Percentiles rank a stretch among this genome's conserved stretches.
Evolutionary conservation across 176 grass and related monocot genomes (phyloP).

Genomic region (Aegilops bicornis): DNA sequence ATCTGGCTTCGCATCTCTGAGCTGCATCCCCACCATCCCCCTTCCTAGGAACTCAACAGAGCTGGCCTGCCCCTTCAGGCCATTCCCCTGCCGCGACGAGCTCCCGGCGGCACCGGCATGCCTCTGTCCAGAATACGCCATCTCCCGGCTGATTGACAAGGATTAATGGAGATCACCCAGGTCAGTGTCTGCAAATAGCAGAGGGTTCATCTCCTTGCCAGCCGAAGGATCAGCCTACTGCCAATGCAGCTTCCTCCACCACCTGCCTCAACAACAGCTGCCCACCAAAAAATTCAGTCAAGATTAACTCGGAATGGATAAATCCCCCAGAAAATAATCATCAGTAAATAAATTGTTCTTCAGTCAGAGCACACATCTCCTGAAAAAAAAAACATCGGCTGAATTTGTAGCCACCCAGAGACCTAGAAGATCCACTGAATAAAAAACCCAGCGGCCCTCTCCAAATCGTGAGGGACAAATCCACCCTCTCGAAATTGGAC

Average conservation of each 20-base stretch:
- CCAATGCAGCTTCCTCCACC: background rate
- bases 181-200: background rate
- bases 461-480: constrained; percentile 24
- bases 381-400: background rate
- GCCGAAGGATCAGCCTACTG: constrained; percentile 19
- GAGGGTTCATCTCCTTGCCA: background rate
- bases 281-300: background rate
- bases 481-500: background rate
- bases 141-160: constrained; percentile 1
- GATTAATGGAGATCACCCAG: constrained; percentile 6
- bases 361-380: background rate
- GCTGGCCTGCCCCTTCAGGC: constrained; percentile 55
- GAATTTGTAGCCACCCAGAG: background rate
- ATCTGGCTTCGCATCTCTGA: constrained; percentile 66
- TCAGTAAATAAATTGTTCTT: constrained; percentile 11
- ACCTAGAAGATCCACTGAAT: constrained; percentile 7
- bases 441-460: background rate
- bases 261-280: background rate
- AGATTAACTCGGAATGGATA: background rate
- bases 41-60: constrained; percentile 78
- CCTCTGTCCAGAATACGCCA: constrained; percentile 59
- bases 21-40: constrained; percentile 75
- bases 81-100: constrained; percentile 51
- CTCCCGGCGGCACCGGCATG: constrained; percentile 57
- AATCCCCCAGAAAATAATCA: background rate